Percentiles rank a stretch among this genome's conserved stretches.
Conservation (phyloP, 352 stramenopile genomes). For the Saprolegnia parasitica region DNA sequence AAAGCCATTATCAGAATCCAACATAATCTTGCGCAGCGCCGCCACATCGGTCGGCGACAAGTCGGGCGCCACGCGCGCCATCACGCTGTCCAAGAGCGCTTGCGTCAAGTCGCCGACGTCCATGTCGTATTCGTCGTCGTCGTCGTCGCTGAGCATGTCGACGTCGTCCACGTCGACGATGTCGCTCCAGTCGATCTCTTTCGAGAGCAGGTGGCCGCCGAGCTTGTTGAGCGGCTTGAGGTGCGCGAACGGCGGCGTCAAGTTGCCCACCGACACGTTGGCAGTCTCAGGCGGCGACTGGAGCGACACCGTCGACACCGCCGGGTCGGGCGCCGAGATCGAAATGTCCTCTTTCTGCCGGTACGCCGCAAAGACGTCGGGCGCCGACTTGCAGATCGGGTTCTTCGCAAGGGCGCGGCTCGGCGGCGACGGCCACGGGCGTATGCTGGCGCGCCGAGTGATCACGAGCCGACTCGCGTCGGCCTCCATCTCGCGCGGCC, state of each 20-base stretch:
- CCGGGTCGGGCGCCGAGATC: background rate
- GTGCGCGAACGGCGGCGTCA: conserved; percentile 6
- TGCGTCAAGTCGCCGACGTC: conserved; percentile 44
- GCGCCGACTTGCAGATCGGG: conserved; percentile 26
- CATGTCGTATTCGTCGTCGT: conserved; percentile 33
- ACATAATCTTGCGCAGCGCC: conserved; percentile 38
- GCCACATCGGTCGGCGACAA: conserved; percentile 38
- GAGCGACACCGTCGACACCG: background rate
- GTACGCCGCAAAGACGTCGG: conserved; percentile 25
- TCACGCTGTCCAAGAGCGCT: conserved; percentile 33
- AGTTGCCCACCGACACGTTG: background rate
- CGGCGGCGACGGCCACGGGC: conserved; percentile 8
- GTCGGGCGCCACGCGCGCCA: conserved; percentile 35
- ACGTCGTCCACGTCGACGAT: conserved; percentile 31
- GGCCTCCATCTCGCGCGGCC: background rate
- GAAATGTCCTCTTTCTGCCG: conserved; percentile 9
- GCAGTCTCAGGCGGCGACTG: conserved; percentile 9
- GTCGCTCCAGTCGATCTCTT: conserved; percentile 25
- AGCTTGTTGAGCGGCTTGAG: conserved; percentile 7
- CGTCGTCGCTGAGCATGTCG: conserved; percentile 29
- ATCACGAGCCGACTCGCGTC: background rate
- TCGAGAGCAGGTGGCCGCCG: background rate
- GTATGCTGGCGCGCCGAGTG: background rate
- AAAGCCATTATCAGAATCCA: conserved; percentile 60
- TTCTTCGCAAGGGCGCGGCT: conserved; percentile 1